Conservation (phyloP, 1,284 basidiomycete genomes). For the Cutaneotrichosporon curvatum region DNA sequence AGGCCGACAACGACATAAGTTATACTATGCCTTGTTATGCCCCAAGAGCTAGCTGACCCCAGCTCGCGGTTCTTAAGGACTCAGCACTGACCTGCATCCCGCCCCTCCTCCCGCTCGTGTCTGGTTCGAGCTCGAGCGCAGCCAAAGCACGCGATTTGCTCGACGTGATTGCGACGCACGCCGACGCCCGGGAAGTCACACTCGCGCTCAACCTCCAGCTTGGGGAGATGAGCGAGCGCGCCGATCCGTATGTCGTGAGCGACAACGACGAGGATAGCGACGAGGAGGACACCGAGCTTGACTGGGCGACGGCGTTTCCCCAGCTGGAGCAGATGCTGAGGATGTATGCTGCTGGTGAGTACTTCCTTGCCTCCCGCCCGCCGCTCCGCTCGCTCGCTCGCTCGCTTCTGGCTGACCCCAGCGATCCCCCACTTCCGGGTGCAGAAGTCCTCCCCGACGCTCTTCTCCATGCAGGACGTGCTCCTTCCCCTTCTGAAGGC, state of each 20-base stretch:
- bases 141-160: constrained; percentile 10
- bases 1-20: too few species aligned
- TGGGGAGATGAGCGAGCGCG: constrained; percentile 22
- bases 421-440: constrained; percentile 24
- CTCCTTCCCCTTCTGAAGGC: constrained; percentile 22
- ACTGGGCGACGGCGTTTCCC: constrained; percentile 45
- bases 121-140: not conserved
- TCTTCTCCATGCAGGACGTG: constrained; percentile 20
- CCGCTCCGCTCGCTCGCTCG: too few species aligned
- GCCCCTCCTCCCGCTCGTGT: constrained; percentile 8
- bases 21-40: too few species aligned
- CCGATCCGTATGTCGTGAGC: constrained; percentile 25
- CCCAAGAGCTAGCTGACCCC: not conserved
- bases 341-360: constrained; percentile 22
- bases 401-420: constrained; percentile 8
- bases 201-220: constrained; percentile 28
- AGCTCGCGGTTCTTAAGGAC: constrained; percentile 15
- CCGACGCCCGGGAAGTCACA: constrained; percentile 26
- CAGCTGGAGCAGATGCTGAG: constrained; percentile 54
- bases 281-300: constrained; percentile 29
- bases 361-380: too few species aligned
- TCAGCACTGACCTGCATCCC: constrained; percentile 16
- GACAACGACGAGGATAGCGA: constrained; percentile 24
- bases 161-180: constrained; percentile 14
- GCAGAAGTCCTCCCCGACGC: constrained; percentile 29